Conservation (phyloP, 257 asterid species). For the Verbena officinalis region DNA sequence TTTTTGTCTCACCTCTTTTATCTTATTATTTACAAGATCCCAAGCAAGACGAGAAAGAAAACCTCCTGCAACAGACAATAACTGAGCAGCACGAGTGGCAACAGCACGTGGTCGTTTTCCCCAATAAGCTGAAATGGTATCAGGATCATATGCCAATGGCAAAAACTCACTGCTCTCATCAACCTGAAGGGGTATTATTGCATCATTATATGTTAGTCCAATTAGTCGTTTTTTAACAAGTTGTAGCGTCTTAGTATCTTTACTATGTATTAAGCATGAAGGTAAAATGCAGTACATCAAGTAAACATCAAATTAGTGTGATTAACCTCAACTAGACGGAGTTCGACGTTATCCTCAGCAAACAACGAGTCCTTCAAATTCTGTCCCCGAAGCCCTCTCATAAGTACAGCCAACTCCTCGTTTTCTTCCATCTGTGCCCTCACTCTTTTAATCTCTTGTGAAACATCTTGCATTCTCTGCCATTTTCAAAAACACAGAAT, state of each 20-base stretch:
- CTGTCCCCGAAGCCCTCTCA: slow-evolving; percentile 98
- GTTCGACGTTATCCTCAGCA: slow-evolving; percentile 85
- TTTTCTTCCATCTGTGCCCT: slow-evolving; percentile 99
- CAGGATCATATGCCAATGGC: slow-evolving; percentile 91
- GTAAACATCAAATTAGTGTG: slow-evolving; percentile 17
- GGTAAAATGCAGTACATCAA: no score
- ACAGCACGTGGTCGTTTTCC: slow-evolving; percentile 97
- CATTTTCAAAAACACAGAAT: slow-evolving; percentile 34
- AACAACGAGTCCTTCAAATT: slow-evolving; percentile 78
- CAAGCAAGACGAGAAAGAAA: slow-evolving; percentile 80
- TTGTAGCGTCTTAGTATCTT: no score
- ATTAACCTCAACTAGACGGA: slow-evolving; percentile 86
- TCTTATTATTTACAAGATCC: slow-evolving; percentile 83
- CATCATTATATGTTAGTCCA: no score
- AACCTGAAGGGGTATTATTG: slow-evolving; percentile 47
- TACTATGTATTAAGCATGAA: neutral
- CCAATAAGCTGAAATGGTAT: slow-evolving; percentile 85
- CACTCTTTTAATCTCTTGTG: slow-evolving; percentile 89
- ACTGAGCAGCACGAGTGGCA: slow-evolving; percentile 90
- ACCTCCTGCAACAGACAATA: slow-evolving; percentile 96
- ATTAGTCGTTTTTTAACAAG: no score
- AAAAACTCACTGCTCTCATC: slow-evolving; percentile 97
- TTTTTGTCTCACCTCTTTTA: slow-evolving; percentile 70
- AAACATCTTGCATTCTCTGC: slow-evolving; percentile 93
- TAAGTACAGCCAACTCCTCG: slow-evolving; percentile 79